Base-by-base conservation (phyloP, 331 rosid genomes). In the Acacia concinna region DNA sequence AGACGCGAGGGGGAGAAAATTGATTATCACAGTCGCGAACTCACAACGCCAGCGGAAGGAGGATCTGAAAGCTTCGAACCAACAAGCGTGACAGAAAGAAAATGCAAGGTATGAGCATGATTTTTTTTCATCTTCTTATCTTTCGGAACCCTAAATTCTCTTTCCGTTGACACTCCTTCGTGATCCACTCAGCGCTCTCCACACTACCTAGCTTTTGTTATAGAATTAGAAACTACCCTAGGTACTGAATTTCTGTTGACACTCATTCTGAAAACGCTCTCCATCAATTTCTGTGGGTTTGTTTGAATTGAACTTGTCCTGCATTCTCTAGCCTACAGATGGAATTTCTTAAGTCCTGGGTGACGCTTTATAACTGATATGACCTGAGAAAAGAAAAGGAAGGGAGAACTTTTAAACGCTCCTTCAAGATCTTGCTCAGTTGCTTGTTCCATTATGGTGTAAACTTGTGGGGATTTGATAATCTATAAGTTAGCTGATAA, bases 261-360 rank as follows among this genome's bases (percentile, higher is more conserved):
- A n/a, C n/a, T n/a, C n/a, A 6, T 44, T 68, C 59, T 25, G 1
- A 5, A 27, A 47, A 23, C 30, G 56, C 21, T 10, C 13, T 7
- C 14, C 7, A 11, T 6, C 56, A 60, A 46, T 77, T 70, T 77
- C 9, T 52, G 75, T 52, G 70, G 81, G 54, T 78, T 75, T 47
- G 40, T 74, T 83, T 67, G 47, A 79, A 54, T 70, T 78, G 21
- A 73, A 28, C 41, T 8, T 71, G 76, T 47, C 68, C 46, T 66
- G 80, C 75, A 23, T 57, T 81, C 44, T 59, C 17, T 59, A n/a
- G n/a, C 90, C 91, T 43, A 95, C 64, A 64, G 91, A 93, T 73
- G 99, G 93, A 76, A 95, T 93, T 91, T 93, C 86, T 82, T 78
- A 60, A 90, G 89, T 74, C 86, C 68, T 14, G 90, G 89, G 79